phyloP scores from a whole-genome alignment of 768 basidiomycete species.

The Boletellus ananas region DNA sequence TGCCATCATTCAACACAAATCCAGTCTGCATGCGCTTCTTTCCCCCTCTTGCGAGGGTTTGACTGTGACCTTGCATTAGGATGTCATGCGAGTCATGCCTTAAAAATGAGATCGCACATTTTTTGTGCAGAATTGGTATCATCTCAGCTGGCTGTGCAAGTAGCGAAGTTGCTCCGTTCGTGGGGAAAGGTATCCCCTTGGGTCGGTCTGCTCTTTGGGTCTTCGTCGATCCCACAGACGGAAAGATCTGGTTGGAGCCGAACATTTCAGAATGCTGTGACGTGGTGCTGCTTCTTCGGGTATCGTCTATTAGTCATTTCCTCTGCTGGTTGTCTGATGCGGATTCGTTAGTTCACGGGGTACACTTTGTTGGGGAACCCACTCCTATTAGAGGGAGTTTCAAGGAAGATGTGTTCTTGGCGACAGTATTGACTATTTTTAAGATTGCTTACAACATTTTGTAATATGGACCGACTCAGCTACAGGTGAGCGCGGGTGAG shows the following conservation, averaged over 20 bases:
- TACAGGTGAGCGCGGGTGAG: too few relatives aligned
- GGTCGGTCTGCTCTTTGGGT: constrained; percentile 88
- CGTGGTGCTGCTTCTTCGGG: constrained; percentile 59
- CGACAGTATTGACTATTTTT: too few relatives aligned
- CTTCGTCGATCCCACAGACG: constrained; percentile 50
- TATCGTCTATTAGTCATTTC: constrained; percentile 14
- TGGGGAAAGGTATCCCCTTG: constrained; percentile 85
- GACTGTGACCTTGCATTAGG: constrained; percentile 29
- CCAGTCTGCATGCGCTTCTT: constrained; percentile 37
- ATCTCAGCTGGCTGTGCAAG: constrained; percentile 78
- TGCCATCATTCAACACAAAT: constrained; percentile 90
- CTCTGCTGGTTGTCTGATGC: constrained; percentile 59
- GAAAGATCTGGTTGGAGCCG: constrained; percentile 62
- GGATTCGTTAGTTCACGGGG: constrained; percentile 27
- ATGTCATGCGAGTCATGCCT: constrained; percentile 91
- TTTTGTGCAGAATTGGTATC: constrained; percentile 84
- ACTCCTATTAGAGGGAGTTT: constrained; percentile 82
- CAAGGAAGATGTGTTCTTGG: constrained; percentile 84
- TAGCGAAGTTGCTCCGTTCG: constrained; percentile 73
- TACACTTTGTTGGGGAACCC: constrained; percentile 63
- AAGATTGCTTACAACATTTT: too few relatives aligned
- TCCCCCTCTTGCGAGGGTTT: constrained; percentile 21
- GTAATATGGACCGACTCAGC: too few relatives aligned
- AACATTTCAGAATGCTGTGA: constrained; percentile 70
- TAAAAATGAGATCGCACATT: constrained; percentile 89